Evolutionary conservation across 1,284 basidiomycete genomes (phyloP).

Genomic region (Heterobasidion irregulare): DNA sequence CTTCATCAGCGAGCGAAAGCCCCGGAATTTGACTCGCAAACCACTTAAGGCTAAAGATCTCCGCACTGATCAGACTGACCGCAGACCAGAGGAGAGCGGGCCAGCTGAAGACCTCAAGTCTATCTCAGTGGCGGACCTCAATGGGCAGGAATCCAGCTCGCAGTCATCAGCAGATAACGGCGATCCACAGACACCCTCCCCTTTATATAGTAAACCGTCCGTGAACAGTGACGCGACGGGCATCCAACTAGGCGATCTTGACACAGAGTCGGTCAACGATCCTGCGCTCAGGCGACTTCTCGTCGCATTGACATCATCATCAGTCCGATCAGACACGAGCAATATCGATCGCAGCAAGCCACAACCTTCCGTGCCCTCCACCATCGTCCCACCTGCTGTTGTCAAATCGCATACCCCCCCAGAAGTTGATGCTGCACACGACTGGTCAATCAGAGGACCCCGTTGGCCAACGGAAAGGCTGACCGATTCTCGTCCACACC

Average conservation of each 20-base stretch:
- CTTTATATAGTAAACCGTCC: constrained; percentile 37
- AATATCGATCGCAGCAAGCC: constrained; percentile 5
- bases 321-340: constrained; percentile 21
- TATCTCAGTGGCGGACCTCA: constrained; percentile 16
- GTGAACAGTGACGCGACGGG: constrained; percentile 17
- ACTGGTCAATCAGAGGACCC: constrained; percentile 6
- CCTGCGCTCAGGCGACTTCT: constrained; percentile 66
- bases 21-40: constrained; percentile 19
- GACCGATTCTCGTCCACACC: not conserved
- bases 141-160: constrained; percentile 55
- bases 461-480: not conserved
- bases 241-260: constrained; percentile 11
- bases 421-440: not conserved
- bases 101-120: constrained; percentile 11
- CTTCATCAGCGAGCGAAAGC: constrained; percentile 36
- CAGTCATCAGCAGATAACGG: constrained; percentile 51
- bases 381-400: constrained; percentile 6
- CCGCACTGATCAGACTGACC: constrained; percentile 14
- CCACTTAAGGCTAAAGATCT: constrained; percentile 16
- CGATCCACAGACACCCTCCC: constrained; percentile 57
- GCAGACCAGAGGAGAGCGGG: constrained; percentile 12
- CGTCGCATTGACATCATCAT: constrained; percentile 54
- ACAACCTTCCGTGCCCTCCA: not conserved
- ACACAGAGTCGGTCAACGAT: constrained; percentile 23
- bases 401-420: not conserved